Percentiles rank a stretch among this genome's conserved stretches.
Evolutionary conservation across 164 flowering plant species (phyloP).

Genomic region (Taxillus chinensis): DNA sequence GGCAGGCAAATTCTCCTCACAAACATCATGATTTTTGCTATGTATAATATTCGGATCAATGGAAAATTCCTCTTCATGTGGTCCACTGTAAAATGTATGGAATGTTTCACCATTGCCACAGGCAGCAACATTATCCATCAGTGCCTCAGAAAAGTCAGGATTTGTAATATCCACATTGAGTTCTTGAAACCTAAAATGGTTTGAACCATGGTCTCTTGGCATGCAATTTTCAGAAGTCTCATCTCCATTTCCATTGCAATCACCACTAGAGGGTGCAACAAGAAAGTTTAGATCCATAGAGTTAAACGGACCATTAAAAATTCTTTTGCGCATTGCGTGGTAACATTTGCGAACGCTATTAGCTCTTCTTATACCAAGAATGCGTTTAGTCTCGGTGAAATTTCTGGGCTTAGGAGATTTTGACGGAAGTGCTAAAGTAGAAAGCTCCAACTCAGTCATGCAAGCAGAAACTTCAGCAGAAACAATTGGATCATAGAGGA

Average conservation of each 20-base stretch:
- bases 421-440: constrained; percentile 21
- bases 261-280: constrained; percentile 25
- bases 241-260: constrained; percentile 25
- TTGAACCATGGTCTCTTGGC: constrained; percentile 23
- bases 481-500: constrained; percentile 69
- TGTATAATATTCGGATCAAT: constrained; percentile 21
- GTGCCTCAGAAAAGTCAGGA: constrained; percentile 30
- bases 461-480: constrained; percentile 51
- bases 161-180: constrained; percentile 29
- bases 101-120: constrained; percentile 8
- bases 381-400: constrained; percentile 25
- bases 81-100: constrained; percentile 17
- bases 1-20: constrained; percentile 20
- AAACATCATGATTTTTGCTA: constrained; percentile 19
- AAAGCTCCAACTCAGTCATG: constrained; percentile 46
- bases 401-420: constrained; percentile 26
- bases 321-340: constrained; percentile 73
- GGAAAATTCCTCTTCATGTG: constrained; percentile 19
- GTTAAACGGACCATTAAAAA: constrained; percentile 40
- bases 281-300: constrained; percentile 35
- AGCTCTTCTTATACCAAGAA: constrained; percentile 44
- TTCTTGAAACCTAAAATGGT: constrained; percentile 37
- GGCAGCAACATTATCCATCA: constrained; percentile 14
- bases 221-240: constrained; percentile 25
- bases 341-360: constrained; percentile 56